These are phyloP conservation scores for Simmondsia chinensis DNA, from an alignment of 148 eudicot genomes.

Conservation along the genomic window DNA sequence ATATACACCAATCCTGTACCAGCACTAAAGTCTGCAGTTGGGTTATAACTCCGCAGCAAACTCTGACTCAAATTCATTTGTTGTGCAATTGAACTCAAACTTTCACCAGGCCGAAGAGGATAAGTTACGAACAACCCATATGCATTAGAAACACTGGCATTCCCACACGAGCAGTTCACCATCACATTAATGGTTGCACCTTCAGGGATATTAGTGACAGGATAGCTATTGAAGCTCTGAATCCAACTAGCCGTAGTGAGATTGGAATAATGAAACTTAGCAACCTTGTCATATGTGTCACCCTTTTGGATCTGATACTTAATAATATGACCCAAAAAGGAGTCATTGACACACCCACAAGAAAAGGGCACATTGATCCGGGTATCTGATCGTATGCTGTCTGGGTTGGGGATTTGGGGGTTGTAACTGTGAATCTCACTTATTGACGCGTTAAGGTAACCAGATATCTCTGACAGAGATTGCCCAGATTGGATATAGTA, in stretches of 20 bases:
- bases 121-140: slow-evolving; percentile 77
- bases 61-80: slow-evolving; percentile 25
- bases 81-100: slow-evolving; percentile 26
- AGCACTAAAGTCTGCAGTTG: slow-evolving; percentile 30
- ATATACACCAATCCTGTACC: slow-evolving; percentile 59
- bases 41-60: slow-evolving; percentile 60
- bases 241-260: slow-evolving; percentile 38
- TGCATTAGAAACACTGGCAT: slow-evolving; percentile 39
- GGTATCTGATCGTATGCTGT: slow-evolving; percentile 9
- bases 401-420: slow-evolving; percentile 25
- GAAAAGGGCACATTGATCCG: slow-evolving; percentile 50
- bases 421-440: slow-evolving; percentile 28
- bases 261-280: slow-evolving; percentile 31
- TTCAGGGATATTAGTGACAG: slow-evolving; percentile 18
- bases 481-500: slow-evolving; percentile 21
- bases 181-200: slow-evolving; percentile 35
- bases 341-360: slow-evolving; percentile 46
- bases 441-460: slow-evolving; percentile 1
- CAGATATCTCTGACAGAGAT: slow-evolving; percentile 26
- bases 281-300: slow-evolving; percentile 36
- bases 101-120: slow-evolving; percentile 49
- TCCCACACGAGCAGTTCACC: slow-evolving; percentile 80
- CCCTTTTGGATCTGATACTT: slow-evolving; percentile 14
- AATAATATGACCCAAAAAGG: slow-evolving; percentile 44
- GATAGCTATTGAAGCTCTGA: slow-evolving; percentile 29